A percentile compares a stretch with the other conserved stretches of the same genome.
Conservation (phyloP, 176 grass and related monocot species). For the Eremochloa ophiuroides region DNA sequence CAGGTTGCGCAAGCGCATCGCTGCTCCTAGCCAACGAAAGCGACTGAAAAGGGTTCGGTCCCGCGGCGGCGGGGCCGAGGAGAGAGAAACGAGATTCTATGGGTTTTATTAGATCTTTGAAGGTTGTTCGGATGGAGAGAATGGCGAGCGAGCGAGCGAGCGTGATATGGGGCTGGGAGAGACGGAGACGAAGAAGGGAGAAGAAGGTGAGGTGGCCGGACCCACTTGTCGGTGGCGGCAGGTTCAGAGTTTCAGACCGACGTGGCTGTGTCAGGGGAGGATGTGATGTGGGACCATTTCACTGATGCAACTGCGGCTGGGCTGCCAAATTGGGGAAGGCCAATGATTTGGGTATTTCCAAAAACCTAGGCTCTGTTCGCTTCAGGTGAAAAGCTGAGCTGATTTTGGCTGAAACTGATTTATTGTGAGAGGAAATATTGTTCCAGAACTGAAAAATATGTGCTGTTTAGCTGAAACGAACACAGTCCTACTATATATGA, state of each 20-base stretch:
- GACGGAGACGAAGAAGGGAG: neutral
- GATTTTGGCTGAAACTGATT: no score
- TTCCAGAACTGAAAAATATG: no score
- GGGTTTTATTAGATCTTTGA: constrained; percentile 49
- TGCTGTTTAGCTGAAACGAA: no score
- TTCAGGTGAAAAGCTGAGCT: no score
- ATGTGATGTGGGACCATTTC: neutral
- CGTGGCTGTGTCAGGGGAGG: neutral
- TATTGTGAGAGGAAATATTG: no score
- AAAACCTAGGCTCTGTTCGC: no score
- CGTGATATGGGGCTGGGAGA: constrained; percentile 17
- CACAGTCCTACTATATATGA: no score
- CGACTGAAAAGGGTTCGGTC: constrained; percentile 13
- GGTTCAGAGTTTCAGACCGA: neutral
- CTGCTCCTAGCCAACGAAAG: constrained; percentile 18
- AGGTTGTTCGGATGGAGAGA: constrained; percentile 14
- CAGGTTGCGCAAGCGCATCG: constrained; percentile 23
- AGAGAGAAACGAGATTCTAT: neutral
- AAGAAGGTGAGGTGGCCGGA: neutral
- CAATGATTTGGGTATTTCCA: neutral
- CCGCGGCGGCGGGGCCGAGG: neutral
- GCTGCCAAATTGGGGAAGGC: neutral
- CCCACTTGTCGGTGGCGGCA: neutral
- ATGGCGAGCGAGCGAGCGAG: neutral
- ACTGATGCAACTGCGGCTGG: neutral